Evolutionary conservation across 257 asterid genomes (phyloP), one percentile per base, ranked within the genome.

Genomic region (Thymus mandschuricus): DNA sequence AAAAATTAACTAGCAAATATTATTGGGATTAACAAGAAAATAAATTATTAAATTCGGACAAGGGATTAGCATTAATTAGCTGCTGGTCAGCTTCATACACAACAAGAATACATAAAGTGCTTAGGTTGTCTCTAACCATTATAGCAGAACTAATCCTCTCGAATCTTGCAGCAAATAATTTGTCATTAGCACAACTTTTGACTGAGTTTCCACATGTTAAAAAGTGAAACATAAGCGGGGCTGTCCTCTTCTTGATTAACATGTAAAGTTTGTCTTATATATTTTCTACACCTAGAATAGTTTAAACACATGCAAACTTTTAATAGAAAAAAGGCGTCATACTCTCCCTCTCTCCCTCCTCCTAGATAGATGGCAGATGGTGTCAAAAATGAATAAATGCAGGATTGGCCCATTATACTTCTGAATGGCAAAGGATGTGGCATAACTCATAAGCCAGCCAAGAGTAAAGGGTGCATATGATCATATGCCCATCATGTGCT

Each of bases 401-500:
- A 71, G 6, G 70, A 74, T 76, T 74, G 88, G 84, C 81, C 86
- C 86, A 79, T 84, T 51, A 3, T 5, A 54, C 3, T 10, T 55
- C 72, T 48, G 80, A 78, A 73, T 50, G 82, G 82, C 78, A 76
- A 38, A 78, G 34, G 63, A 57, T 70, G 76, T 71, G 77, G 21
- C 21, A 21, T 21, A 21, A 21, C 21, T 21, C 75, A 68, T 85
- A 69, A 77, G 85, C 78, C 85, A 83, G 87, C 81, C 15, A 77
- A 83, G 78, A 70, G 52, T 58, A 72, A 71, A 72, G 74, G 82
- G 86, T 77, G 71, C 85, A 75, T 77, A 61, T 57, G 74, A 78
- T 70, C 15, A 57, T 74, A 75, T 82, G 82, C 82, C 88, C 88
- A 79, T 84, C 88, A 81, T 79, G 86, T 81, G 83, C 84, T 73